Percentiles rank a stretch among this genome's conserved stretches.
Conservation (phyloP, 129 eudicot species). For the Chrysanthemum lavandulifolium region DNA sequence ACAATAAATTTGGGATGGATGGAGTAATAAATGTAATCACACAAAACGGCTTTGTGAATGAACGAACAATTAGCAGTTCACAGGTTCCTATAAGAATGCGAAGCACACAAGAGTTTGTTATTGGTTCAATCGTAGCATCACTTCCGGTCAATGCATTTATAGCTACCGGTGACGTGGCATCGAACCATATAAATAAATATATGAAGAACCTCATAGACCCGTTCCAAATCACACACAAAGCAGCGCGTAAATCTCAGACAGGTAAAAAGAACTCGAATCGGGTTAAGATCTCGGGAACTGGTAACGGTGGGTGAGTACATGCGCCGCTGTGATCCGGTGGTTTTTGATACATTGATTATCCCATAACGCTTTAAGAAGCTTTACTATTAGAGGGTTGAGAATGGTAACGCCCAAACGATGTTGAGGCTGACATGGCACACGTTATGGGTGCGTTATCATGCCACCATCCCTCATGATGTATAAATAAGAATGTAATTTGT, state of each 20-base stretch:
- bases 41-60: constrained; percentile 73
- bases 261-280: constrained; percentile 8
- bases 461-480: too few species aligned
- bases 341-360: too few species aligned
- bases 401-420: too few species aligned
- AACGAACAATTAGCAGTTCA: constrained; percentile 45
- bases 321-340: constrained; percentile 28
- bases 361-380: too few species aligned
- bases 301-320: constrained; percentile 44
- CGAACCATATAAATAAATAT: constrained; percentile 35
- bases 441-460: too few species aligned
- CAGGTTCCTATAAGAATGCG: constrained; percentile 79
- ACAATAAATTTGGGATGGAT: too few species aligned
- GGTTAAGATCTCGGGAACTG: neutral
- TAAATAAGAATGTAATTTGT: too few species aligned
- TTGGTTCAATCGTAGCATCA: constrained; percentile 79
- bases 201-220: constrained; percentile 64
- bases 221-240: constrained; percentile 66
- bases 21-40: constrained; percentile 51
- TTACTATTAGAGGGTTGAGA: too few species aligned
- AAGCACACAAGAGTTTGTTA: constrained; percentile 32
- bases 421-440: too few species aligned
- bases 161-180: constrained; percentile 91
- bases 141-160: constrained; percentile 49
- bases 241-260: constrained; percentile 33